Evolutionary conservation across 345 rosid genomes (phyloP).

Genomic region (Psidium friedrichsthalianum): DNA sequence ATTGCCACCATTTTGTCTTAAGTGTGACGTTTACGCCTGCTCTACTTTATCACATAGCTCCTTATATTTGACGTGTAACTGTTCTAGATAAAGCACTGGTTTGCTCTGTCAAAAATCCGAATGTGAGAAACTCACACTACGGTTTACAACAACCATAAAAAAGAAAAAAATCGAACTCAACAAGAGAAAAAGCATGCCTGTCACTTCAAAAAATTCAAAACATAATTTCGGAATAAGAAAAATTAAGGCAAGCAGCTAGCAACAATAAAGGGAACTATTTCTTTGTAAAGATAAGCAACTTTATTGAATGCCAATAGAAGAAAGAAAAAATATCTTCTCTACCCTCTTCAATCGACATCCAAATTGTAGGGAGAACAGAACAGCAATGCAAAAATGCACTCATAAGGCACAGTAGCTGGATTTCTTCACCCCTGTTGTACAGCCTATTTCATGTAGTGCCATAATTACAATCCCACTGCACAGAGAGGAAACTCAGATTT

Average conservation of each 20-base stretch:
- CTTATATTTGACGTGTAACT: conserved; percentile 58
- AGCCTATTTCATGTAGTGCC: neutral
- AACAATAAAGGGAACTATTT: neutral
- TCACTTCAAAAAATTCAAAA: neutral
- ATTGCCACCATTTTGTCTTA: conserved; percentile 61
- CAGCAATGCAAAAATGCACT: neutral
- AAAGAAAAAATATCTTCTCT: neutral
- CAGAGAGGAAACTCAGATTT: neutral
- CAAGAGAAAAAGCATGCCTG: neutral
- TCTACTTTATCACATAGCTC: conserved; percentile 74
- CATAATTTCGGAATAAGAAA: neutral
- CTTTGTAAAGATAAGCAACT: neutral
- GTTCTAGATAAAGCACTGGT: conserved; percentile 78
- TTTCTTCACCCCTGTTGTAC: neutral
- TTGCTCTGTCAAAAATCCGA: conserved; percentile 40
- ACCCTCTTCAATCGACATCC: neutral
- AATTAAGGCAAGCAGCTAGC: neutral
- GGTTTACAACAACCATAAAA: neutral
- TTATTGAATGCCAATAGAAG: neutral
- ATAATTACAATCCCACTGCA: neutral
- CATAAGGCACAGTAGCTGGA: neutral
- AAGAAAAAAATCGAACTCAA: neutral
- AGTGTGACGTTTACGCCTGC: conserved; percentile 76
- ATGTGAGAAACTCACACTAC: neutral
- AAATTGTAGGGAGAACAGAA: neutral